phyloP scores from a whole-genome alignment of 495 filamentous ascomycete genomes.

The Podospora appendiculata region DNA sequence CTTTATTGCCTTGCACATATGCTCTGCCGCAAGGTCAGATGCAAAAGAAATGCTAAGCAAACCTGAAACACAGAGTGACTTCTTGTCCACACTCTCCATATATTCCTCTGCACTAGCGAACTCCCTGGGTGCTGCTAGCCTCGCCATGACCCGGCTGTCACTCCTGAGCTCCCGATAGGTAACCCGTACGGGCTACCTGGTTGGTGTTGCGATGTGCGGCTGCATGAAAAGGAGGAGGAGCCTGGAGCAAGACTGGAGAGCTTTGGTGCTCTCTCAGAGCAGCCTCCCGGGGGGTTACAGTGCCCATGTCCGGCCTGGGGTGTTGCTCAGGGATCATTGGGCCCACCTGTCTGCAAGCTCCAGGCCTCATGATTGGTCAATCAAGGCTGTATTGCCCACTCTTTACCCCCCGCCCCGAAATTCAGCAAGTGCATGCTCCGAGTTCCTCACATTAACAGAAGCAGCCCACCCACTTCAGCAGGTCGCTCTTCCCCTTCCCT shows the following conservation, averaged over 20 bases:
- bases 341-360: constrained; percentile 12
- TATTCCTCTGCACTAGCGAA: background rate
- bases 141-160: too few species aligned
- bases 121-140: background rate
- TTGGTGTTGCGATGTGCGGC: background rate
- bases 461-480: constrained; percentile 20
- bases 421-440: constrained; percentile 13
- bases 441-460: constrained; percentile 28
- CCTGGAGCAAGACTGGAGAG: background rate
- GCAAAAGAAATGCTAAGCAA: background rate
- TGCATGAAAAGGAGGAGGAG: background rate
- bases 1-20: too few species aligned
- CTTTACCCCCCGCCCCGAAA: constrained; percentile 12
- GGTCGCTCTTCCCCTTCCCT: constrained; percentile 12
- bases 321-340: background rate
- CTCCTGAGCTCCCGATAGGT: too few species aligned
- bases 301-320: background rate
- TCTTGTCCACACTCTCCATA: background rate
- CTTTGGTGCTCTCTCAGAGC: background rate
- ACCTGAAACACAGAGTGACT: background rate
- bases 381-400: constrained; percentile 9
- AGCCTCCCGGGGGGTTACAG: too few species aligned
- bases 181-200: too few species aligned
- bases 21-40: too few species aligned
- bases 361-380: constrained; percentile 9